Percentiles rank a stretch among this genome's conserved stretches.
Evolutionary conservation across 192 early-diverging fungal species (phyloP).

Genomic region (Podila minutissima): DNA sequence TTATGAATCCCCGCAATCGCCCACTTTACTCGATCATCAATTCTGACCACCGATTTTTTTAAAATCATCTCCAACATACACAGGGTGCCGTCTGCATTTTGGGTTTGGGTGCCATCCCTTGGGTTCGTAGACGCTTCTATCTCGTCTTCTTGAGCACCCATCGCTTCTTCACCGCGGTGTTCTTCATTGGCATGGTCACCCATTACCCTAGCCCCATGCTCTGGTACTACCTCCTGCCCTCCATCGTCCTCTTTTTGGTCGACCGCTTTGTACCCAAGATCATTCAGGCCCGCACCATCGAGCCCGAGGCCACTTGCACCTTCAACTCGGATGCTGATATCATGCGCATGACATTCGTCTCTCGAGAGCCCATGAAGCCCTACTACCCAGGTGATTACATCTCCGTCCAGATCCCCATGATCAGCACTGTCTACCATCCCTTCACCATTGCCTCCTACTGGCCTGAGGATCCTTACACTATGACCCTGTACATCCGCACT

Average conservation of each 20-base stretch:
- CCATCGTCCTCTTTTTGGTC: constrained; percentile 42
- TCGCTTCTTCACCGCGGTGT: constrained; percentile 41
- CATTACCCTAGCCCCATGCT: constrained; percentile 44
- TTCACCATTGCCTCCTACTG: constrained; percentile 51
- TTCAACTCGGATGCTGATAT: constrained; percentile 44
- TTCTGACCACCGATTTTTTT: background rate
- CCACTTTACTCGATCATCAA: background rate
- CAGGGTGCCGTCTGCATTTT: constrained; percentile 46
- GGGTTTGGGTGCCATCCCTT: constrained; percentile 35
- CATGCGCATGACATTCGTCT: constrained; percentile 38
- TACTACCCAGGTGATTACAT: constrained; percentile 51
- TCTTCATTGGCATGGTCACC: constrained; percentile 44
- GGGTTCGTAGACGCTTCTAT: constrained; percentile 44
- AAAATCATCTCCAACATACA: background rate
- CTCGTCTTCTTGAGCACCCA: constrained; percentile 42
- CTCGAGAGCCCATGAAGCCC: constrained; percentile 50
- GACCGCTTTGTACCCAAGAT: constrained; percentile 53
- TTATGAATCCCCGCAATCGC: background rate
- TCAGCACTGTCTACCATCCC: constrained; percentile 43
- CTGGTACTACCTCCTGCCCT: constrained; percentile 45
- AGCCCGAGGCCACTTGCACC: constrained; percentile 39
- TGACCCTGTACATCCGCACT: constrained; percentile 41
- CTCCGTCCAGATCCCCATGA: constrained; percentile 29
- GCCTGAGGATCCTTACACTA: constrained; percentile 49
- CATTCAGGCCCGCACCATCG: constrained; percentile 33